Evolutionary conservation across 1,284 basidiomycete genomes (phyloP), one percentile per base, ranked within the genome.

Genomic region (Apiotrichum mycotoxinovorans): DNA sequence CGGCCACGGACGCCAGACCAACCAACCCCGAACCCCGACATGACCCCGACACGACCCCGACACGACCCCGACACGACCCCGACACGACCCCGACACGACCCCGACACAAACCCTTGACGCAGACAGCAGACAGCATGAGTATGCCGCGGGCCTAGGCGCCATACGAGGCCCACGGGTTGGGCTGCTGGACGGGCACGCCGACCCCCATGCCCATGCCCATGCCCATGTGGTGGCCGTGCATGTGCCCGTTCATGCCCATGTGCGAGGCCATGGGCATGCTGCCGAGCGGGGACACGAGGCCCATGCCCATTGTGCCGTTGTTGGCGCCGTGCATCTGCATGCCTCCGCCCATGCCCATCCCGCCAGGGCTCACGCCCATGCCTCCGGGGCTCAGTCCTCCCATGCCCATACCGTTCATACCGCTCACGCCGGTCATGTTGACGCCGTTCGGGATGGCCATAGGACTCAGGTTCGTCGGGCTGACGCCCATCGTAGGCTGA

Each of bases 361-460:
- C 40, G 44, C 27, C 37, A 41, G 14, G 8, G 42, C 22, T 27
- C 42, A 25, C 22, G n/a, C 10, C 18, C 45, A 44, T 51, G 20
- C 54, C 51, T 44, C 43, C 56, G 17, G 40, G 45, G 34, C 43
- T 59, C 25, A n/a, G n/a, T n/a, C n/a, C n/a, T n/a, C 35, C 37
- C 34, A 26, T 37, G 30, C 27, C 38, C 49, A 52, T 56, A 50
- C 43, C 48, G 33, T n/a, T 46, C 43, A 48, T 54, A 27, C 46
- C 40, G 42, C 15, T 20, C 10, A 8, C 14, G 26, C 44, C 45
- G 37, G 38, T 46, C 44, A 38, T 54, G 10, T 25, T 22, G 30
- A 7, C 12, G 26, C 25, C 17, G 20, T 15, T 14, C 40, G n/a
- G n/a, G n/a, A 41, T 41, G n/a, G 5, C n/a, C 20, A 10, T 20